Conservation (phyloP, 2,329 filamentous ascomycete genomes). For the Diaporthe eres region DNA sequence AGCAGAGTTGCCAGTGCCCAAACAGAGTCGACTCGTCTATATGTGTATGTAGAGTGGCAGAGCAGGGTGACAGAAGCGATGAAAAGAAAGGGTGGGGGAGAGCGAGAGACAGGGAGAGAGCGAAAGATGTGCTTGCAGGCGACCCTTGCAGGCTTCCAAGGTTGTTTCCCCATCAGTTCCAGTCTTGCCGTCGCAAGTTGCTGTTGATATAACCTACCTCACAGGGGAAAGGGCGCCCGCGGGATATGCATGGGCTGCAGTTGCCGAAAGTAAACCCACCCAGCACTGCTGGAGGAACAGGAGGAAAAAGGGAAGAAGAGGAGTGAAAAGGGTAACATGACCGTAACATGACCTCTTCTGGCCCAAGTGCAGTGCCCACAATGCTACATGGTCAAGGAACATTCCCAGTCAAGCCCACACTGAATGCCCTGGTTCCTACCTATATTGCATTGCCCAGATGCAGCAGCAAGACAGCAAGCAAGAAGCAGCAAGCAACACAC, state of each 20-base stretch:
- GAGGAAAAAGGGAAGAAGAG: background rate
- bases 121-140: background rate
- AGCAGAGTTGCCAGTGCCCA: background rate
- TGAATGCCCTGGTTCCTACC: background rate
- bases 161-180: background rate
- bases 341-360: slow-evolving; percentile 5
- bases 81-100: background rate
- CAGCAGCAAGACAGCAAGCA: background rate
- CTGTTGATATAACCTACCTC: slow-evolving; percentile 12
- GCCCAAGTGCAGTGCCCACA: background rate
- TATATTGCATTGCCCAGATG: background rate
- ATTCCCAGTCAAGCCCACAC: background rate
- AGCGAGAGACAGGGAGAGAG: too few species aligned
- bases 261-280: slow-evolving; percentile 10
- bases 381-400: background rate
- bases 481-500: background rate
- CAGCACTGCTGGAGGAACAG: background rate
- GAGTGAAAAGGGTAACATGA: background rate
- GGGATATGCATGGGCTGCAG: slow-evolving; percentile 16
- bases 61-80: background rate
- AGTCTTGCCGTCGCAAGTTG: background rate
- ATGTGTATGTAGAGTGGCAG: background rate
- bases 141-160: slow-evolving; percentile 12
- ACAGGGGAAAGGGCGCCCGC: slow-evolving; percentile 9
- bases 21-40: background rate